These are phyloP conservation scores for Canavalia gladiata DNA, from an alignment of 306 rosid species.

Conservation along the genomic window DNA sequence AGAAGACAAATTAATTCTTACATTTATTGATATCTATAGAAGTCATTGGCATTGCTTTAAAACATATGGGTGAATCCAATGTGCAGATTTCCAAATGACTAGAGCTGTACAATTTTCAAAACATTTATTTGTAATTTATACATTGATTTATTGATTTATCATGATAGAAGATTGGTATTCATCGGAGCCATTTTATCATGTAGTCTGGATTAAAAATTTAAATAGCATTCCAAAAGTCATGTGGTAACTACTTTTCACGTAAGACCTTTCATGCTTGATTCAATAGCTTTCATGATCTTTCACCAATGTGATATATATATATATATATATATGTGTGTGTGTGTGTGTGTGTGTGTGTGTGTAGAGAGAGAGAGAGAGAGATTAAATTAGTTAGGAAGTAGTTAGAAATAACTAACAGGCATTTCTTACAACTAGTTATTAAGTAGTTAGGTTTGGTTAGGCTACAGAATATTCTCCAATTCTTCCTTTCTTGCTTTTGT, in stretches of 20 bases:
- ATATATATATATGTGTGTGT: background rate
- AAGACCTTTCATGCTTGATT: constrained; percentile 25
- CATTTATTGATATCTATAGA: constrained; percentile 17
- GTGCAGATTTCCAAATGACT: background rate
- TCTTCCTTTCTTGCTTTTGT: too few relatives aligned
- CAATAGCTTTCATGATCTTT: constrained; percentile 28
- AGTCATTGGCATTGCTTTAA: background rate
- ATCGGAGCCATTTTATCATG: background rate
- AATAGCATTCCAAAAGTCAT: constrained; percentile 25
- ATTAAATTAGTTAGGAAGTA: background rate
- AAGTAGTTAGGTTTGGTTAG: too few relatives aligned
- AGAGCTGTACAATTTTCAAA: background rate
- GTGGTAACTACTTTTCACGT: background rate
- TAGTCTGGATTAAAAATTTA: constrained; percentile 22
- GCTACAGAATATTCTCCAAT: too few relatives aligned
- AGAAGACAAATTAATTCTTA: background rate
- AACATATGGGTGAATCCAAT: background rate
- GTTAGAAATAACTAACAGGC: too few relatives aligned
- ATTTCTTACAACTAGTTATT: too few relatives aligned
- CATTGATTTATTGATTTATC: constrained; percentile 18
- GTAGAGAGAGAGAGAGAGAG: background rate
- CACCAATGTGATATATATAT: background rate
- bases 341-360: background rate
- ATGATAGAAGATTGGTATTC: background rate
- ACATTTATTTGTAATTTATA: background rate